Percentiles rank a stretch among this genome's conserved stretches.
phyloP scores from a whole-genome alignment of 805 yeast species.

The Kodamaea restingae region DNA sequence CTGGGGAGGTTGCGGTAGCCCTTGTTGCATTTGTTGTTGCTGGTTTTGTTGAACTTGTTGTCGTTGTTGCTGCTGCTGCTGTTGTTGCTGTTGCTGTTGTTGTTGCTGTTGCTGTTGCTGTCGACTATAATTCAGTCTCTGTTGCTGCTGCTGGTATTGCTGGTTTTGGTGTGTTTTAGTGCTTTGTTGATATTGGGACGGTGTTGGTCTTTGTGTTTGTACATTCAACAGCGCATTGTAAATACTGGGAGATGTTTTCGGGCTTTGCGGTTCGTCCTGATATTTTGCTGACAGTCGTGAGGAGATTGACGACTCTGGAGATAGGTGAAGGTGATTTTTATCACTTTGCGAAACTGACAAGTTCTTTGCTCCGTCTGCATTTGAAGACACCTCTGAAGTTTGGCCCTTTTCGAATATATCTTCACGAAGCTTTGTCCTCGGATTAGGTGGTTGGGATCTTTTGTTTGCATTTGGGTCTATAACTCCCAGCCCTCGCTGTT shows the following conservation, averaged over 20 bases:
- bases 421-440: slow-evolving; percentile 26
- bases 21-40: slow-evolving; percentile 10
- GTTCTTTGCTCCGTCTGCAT: slow-evolving; percentile 7
- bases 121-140: slow-evolving; percentile 4
- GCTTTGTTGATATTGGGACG: slow-evolving; percentile 5
- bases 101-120: slow-evolving; percentile 6
- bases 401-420: slow-evolving; percentile 32
- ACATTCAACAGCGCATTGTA: slow-evolving; percentile 11
- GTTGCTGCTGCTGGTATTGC: slow-evolving; percentile 9
- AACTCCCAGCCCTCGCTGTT: slow-evolving; percentile 15
- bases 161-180: slow-evolving; percentile 9
- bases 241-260: slow-evolving; percentile 33
- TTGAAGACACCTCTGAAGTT: slow-evolving; percentile 1
- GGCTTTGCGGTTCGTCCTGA: slow-evolving; percentile 37
- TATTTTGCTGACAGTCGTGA: slow-evolving; percentile 27
- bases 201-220: slow-evolving; percentile 5
- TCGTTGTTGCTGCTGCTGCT: slow-evolving; percentile 7
- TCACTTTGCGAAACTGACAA: slow-evolving; percentile 10
- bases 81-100: slow-evolving; percentile 10
- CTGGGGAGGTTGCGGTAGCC: slow-evolving; percentile 8
- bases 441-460: slow-evolving; percentile 7
- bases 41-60: slow-evolving; percentile 8
- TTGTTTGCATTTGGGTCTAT: slow-evolving; percentile 10
- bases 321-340: slow-evolving; percentile 17
- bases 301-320: slow-evolving; percentile 36